phyloP scores from a whole-genome alignment of 306 rosid genomes.

The Delonix regia region DNA sequence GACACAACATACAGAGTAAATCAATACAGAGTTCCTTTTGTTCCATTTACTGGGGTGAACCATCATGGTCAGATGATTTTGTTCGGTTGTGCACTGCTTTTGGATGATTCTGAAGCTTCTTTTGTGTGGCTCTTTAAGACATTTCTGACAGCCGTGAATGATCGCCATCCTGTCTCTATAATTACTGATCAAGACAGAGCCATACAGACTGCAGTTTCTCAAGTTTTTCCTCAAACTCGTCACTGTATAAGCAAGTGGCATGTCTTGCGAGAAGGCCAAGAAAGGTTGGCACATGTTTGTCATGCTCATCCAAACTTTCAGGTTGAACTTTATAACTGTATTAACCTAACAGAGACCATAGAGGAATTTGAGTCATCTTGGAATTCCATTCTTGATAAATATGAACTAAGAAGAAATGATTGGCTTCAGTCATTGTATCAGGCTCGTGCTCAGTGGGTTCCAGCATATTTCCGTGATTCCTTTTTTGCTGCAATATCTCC shows the following conservation, averaged over 20 bases:
- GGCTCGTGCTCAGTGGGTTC: slow-evolving; percentile 89
- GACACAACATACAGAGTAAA: slow-evolving; percentile 77
- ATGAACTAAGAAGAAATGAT: slow-evolving; percentile 79
- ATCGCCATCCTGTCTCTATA: slow-evolving; percentile 72
- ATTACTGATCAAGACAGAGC: slow-evolving; percentile 83
- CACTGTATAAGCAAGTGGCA: slow-evolving; percentile 88
- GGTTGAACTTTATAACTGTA: slow-evolving; percentile 84
- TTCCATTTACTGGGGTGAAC: slow-evolving; percentile 86
- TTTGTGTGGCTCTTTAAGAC: slow-evolving; percentile 85
- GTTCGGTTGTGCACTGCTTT: slow-evolving; percentile 91
- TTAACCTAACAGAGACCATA: slow-evolving; percentile 87
- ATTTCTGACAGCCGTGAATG: slow-evolving; percentile 86
- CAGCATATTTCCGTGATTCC: slow-evolving; percentile 84
- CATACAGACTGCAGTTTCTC: slow-evolving; percentile 76
- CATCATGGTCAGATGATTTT: slow-evolving; percentile 86
- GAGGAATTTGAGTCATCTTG: slow-evolving; percentile 94
- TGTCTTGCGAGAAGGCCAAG: slow-evolving; percentile 93
- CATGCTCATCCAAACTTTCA: slow-evolving; percentile 76
- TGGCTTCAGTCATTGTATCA: slow-evolving; percentile 78
- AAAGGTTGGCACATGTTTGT: slow-evolving; percentile 81
- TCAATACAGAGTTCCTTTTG: slow-evolving; percentile 83
- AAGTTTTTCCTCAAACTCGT: slow-evolving; percentile 83
- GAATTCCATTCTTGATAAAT: slow-evolving; percentile 77
- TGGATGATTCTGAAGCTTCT: slow-evolving; percentile 90
- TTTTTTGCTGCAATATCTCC: slow-evolving; percentile 85